Percentiles rank a stretch among this genome's conserved stretches.
Evolutionary conservation across 257 asterid species (phyloP).

Genomic region (Petunia axillaris): DNA sequence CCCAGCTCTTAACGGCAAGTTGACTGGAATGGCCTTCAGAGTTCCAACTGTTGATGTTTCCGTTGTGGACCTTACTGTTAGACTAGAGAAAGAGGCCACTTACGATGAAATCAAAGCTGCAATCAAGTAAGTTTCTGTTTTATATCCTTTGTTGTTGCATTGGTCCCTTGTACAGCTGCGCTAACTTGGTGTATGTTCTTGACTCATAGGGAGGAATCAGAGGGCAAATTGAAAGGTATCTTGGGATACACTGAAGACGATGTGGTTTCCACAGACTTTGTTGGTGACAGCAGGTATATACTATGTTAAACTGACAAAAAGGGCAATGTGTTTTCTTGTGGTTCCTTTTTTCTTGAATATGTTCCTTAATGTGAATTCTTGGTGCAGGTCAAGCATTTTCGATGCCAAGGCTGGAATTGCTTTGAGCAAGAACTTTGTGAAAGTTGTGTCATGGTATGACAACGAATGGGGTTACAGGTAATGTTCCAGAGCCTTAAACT

Average conservation of each 20-base stretch:
- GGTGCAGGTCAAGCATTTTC: conserved; percentile 70
- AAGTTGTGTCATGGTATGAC: conserved; percentile 77
- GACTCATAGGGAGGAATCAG: conserved; percentile 65
- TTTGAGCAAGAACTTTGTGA: conserved; percentile 60
- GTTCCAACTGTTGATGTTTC: conserved; percentile 87
- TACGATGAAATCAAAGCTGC: conserved; percentile 75
- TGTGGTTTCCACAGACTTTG: conserved; percentile 72
- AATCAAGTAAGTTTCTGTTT: conserved; percentile 52
- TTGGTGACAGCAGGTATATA: conserved; percentile 72
- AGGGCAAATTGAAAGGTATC: conserved; percentile 75
- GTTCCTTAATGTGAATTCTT: not conserved
- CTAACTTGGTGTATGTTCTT: not conserved
- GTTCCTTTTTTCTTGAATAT: not conserved
- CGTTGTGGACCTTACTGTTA: conserved; percentile 75
- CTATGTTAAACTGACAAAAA: not conserved
- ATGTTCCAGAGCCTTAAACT: not conserved
- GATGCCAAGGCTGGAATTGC: conserved; percentile 91
- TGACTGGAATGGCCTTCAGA: conserved; percentile 86
- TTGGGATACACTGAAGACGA: conserved; percentile 81
- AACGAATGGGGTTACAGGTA: conserved; percentile 82
- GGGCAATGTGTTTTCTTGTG: not conserved
- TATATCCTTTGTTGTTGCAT: not conserved
- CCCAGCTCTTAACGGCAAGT: conserved; percentile 73
- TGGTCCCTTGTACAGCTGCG: not conserved
- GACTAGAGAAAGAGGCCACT: conserved; percentile 66